phyloP scores from a whole-genome alignment of 2,329 filamentous ascomycete genomes.

The Hypoxylon sp. region DNA sequence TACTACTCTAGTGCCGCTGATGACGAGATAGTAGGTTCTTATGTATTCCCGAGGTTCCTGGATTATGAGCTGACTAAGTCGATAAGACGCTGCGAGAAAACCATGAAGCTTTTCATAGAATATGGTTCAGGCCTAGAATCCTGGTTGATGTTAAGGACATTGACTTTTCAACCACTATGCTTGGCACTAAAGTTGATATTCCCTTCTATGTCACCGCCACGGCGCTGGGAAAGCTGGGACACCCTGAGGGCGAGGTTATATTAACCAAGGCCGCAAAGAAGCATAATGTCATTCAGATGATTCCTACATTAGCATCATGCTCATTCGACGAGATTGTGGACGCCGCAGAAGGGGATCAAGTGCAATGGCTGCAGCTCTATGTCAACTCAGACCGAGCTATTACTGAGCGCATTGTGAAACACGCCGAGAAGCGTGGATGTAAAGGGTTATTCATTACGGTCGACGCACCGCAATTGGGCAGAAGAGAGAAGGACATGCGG shows the following conservation, averaged over 20 bases:
- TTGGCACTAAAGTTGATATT: slow-evolving; percentile 85
- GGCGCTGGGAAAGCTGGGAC: slow-evolving; percentile 92
- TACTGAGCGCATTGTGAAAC: slow-evolving; percentile 89
- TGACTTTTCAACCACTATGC: slow-evolving; percentile 92
- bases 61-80: slow-evolving; percentile 42
- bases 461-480: slow-evolving; percentile 93
- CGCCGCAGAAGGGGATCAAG: slow-evolving; percentile 81
- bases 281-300: slow-evolving; percentile 97
- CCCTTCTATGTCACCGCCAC: slow-evolving; percentile 98
- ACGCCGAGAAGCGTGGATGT: slow-evolving; percentile 92
- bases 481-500: slow-evolving; percentile 98
- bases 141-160: slow-evolving; percentile 91
- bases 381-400: slow-evolving; percentile 96
- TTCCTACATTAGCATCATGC: slow-evolving; percentile 95
- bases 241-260: slow-evolving; percentile 93
- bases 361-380: slow-evolving; percentile 97
- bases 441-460: slow-evolving; percentile 98
- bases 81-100: slow-evolving; percentile 91
- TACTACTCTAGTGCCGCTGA: slow-evolving; percentile 97
- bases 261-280: slow-evolving; percentile 86
- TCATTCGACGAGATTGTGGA: slow-evolving; percentile 98
- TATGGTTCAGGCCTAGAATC: slow-evolving; percentile 93
- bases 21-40: slow-evolving; percentile 81
- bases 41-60: neutral
- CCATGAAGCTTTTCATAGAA: slow-evolving; percentile 94